Conservation (phyloP, 2,329 filamentous ascomycete genomes). For the Botrytis squamosa region DNA sequence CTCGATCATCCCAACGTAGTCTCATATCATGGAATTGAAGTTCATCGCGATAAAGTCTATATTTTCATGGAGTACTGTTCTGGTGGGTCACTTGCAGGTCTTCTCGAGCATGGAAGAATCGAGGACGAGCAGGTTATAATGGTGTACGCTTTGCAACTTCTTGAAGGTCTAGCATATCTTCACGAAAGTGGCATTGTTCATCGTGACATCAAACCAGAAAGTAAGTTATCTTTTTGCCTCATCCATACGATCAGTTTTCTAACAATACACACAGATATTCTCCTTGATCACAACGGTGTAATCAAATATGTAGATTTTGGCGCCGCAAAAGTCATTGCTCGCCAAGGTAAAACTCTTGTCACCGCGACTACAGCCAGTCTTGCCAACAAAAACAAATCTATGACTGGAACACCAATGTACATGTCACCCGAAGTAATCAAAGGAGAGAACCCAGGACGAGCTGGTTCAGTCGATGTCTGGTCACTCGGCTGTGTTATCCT, state of each 20-base stretch:
- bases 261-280: conserved; percentile 62
- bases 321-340: conserved; percentile 93
- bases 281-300: conserved; percentile 94
- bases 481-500: conserved; percentile 94
- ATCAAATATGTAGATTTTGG: conserved; percentile 99
- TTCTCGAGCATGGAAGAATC: conserved; percentile 93
- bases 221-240: conserved; percentile 52
- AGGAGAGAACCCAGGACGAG: conserved; percentile 74
- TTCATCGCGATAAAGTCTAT: conserved; percentile 98
- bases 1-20: conserved; percentile 97
- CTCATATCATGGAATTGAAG: conserved; percentile 96
- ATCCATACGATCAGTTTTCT: conserved; percentile 1
- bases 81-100: conserved; percentile 82
- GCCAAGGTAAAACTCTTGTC: conserved; percentile 84
- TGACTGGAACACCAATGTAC: conserved; percentile 99
- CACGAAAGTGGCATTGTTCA: conserved; percentile 91
- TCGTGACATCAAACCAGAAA: conserved; percentile 97
- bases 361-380: conserved; percentile 52
- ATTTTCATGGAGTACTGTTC: conserved; percentile 99
- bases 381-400: conserved; percentile 74
- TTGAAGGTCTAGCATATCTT: conserved; percentile 90
- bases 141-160: conserved; percentile 90
- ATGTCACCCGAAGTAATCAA: conserved; percentile 99
- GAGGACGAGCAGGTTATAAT: conserved; percentile 97
- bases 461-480: conserved; percentile 92